Evolutionary conservation across 1,284 basidiomycete genomes (phyloP).

Genomic region (Xerocomus minutiporus): DNA sequence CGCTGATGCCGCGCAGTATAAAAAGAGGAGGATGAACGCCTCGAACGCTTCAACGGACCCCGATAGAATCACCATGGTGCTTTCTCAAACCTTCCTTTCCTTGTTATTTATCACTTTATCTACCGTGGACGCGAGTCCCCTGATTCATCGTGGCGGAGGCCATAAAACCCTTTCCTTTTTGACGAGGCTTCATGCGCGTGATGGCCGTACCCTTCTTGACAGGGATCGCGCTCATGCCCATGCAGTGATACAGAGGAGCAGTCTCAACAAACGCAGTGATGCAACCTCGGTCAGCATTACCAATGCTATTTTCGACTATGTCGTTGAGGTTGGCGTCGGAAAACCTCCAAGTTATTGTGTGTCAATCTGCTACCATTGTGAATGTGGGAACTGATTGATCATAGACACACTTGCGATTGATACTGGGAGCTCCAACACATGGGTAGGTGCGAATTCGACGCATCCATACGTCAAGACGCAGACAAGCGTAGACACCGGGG

Average conservation of each 20-base stretch:
- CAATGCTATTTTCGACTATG: slow-evolving; percentile 28
- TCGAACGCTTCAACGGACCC: background rate
- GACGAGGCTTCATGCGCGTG: slow-evolving; percentile 1
- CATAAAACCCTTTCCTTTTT: slow-evolving; percentile 16
- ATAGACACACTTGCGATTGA: slow-evolving; percentile 30
- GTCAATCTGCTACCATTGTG: slow-evolving; percentile 6
- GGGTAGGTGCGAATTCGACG: slow-evolving; percentile 31
- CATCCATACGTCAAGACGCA: slow-evolving; percentile 36
- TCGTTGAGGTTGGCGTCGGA: slow-evolving; percentile 40
- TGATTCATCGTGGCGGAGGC: slow-evolving; percentile 3
- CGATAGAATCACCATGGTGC: background rate
- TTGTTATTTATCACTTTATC: too few relatives aligned
- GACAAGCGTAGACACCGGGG: slow-evolving; percentile 42
- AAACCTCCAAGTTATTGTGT: slow-evolving; percentile 41
- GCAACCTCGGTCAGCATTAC: background rate
- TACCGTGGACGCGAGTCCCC: slow-evolving; percentile 13
- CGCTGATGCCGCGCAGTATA: background rate
- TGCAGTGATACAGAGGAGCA: slow-evolving; percentile 2
- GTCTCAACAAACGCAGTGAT: slow-evolving; percentile 1
- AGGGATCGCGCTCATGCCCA: slow-evolving; percentile 20
- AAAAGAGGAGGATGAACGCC: background rate
- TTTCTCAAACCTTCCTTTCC: too few relatives aligned
- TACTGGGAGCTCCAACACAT: slow-evolving; percentile 38
- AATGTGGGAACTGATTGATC: background rate
- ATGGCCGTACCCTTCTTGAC: slow-evolving; percentile 2